A percentile compares a stretch with the other conserved stretches of the same genome.
Evolutionary conservation across 2,329 filamentous ascomycete species (phyloP).

Genomic region (Oidium heveae): DNA sequence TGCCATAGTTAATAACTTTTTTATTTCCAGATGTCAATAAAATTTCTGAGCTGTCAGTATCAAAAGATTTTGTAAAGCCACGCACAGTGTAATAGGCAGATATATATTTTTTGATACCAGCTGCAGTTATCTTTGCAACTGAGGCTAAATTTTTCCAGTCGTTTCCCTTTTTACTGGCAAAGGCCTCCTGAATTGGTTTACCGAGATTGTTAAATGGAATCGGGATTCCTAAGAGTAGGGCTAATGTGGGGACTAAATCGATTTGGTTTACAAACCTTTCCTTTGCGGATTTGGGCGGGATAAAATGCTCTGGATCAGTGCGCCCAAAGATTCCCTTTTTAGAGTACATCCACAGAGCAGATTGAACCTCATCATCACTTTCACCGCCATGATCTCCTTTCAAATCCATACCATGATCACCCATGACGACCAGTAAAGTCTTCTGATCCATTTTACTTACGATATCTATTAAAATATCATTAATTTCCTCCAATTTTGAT

Average conservation of each 20-base stretch:
- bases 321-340: conserved; percentile 68
- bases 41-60: conserved; percentile 25
- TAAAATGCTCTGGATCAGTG: conserved; percentile 29
- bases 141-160: conserved; percentile 55
- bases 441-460: conserved; percentile 52
- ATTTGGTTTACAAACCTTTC: conserved; percentile 60
- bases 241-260: conserved; percentile 78
- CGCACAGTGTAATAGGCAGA: conserved; percentile 52
- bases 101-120: conserved; percentile 78
- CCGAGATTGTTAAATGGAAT: conserved; percentile 94
- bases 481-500: conserved; percentile 78
- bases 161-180: conserved; percentile 41
- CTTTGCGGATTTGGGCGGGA: conserved; percentile 47
- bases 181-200: conserved; percentile 80
- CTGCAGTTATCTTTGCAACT: conserved; percentile 53
- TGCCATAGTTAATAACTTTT: conserved; percentile 13
- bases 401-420: conserved; percentile 95
- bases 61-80: conserved; percentile 35
- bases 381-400: conserved; percentile 98
- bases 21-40: conserved; percentile 30
- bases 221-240: conserved; percentile 67
- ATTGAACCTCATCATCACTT: conserved; percentile 85
- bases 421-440: conserved; percentile 84
- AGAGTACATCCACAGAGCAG: conserved; percentile 96
- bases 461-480: conserved; percentile 48